Evolutionary conservation across 1,284 basidiomycete genomes (phyloP).

Genomic region (Porodaedalea pini): DNA sequence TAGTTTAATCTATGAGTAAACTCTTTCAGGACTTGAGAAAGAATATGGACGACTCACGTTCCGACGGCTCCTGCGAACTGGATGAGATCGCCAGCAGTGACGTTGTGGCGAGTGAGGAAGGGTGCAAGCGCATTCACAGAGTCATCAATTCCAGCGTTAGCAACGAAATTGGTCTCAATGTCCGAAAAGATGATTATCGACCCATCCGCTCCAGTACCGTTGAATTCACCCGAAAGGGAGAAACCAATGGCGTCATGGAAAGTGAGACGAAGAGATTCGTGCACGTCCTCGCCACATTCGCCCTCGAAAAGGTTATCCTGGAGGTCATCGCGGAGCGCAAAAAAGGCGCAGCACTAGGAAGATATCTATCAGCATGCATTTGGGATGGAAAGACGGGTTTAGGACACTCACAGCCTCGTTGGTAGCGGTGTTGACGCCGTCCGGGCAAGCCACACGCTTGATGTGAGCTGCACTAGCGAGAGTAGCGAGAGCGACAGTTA

Average conservation of each 20-base stretch:
- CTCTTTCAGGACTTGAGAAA: too few species aligned
- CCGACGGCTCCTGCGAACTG: conserved; percentile 32
- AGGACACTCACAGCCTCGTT: conserved; percentile 5
- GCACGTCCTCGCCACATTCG: conserved; percentile 24
- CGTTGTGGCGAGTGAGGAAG: conserved; percentile 27
- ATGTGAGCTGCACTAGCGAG: conserved; percentile 6
- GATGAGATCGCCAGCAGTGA: conserved; percentile 30
- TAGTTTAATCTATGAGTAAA: background rate
- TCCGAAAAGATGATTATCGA: conserved; percentile 21
- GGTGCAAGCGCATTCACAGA: conserved; percentile 27
- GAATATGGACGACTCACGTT: too few species aligned
- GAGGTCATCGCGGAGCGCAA: conserved; percentile 24
- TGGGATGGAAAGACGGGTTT: too few species aligned
- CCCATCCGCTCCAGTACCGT: conserved; percentile 22
- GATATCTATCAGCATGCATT: background rate
- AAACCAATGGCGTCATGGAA: conserved; percentile 30
- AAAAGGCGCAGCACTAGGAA: conserved; percentile 24
- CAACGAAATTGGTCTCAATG: conserved; percentile 20
- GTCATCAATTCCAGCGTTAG: conserved; percentile 31
- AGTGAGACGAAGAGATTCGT: conserved; percentile 25
- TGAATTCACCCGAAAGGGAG: conserved; percentile 19
- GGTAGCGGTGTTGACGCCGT: conserved; percentile 21
- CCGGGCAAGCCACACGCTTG: conserved; percentile 23
- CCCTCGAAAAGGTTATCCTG: conserved; percentile 22
- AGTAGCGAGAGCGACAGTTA: conserved; percentile 13